Evolutionary conservation across 1,284 basidiomycete genomes (phyloP), one percentile per base, ranked within the genome.

Genomic region (Athelia psychrophila): DNA sequence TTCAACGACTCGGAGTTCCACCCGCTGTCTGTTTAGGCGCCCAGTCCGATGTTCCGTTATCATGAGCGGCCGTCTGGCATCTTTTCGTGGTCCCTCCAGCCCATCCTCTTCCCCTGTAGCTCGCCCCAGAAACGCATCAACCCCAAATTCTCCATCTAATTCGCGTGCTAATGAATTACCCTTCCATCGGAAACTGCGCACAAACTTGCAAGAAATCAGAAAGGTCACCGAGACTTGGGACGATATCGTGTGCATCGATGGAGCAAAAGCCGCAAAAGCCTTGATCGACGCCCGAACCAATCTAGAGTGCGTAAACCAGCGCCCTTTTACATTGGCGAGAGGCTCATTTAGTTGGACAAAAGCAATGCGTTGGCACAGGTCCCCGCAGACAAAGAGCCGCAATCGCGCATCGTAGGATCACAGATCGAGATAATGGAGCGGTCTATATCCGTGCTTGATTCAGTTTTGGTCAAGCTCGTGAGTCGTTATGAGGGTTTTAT

Each of bases 211-310:
- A 50, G 88, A 91, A 56, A 62, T 91, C 19, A 78, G 78, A 3
- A 65, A 73, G 13, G 74, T 80, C 27, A 69, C 83, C 8, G 73
- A 81, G 53, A 86, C 81, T 48, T 92, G 89, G 90, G 86, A 91
- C 56, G 83, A 89, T 56, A 73, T 91, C 48, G 81, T 91, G 2
- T 73, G 86, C 15, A 62, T 83, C n/a, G 88, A 92, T 59, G 90
- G 90, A 2, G 65, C 89, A 22, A 86, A 81, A 58, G 79, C 85
- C 3, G 79, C 78, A 4, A 81, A 76, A 54, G 77, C 70, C 50
- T 71, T 91, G 25, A 77, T 88, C 5, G 88, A 92, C 60, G 69
- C 84, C 15, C 74, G 89, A 47, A 92, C 89, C 22, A 88, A 91
- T 58, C 73, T 92, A 46, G 84, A 89, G 89, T 92, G 68, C 58